phyloP scores from a whole-genome alignment of 208 protist genomes.

The Wallacemonas sp. region DNA sequence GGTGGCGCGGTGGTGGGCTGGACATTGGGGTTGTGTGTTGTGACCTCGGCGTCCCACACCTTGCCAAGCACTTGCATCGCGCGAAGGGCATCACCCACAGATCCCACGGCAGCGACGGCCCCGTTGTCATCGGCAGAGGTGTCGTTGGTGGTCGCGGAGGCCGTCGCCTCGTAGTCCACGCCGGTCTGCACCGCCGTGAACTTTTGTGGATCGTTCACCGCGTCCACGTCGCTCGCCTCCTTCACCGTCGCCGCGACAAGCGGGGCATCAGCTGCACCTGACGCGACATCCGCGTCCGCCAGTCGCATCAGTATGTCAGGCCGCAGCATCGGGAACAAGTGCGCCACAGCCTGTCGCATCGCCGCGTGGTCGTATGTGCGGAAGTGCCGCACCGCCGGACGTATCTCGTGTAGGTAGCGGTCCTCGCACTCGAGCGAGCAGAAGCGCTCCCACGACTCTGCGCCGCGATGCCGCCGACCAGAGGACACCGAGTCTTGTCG shows the following conservation, averaged over 20 bases:
- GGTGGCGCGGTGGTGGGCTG: no score
- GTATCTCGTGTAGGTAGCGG: slow-evolving; percentile 27
- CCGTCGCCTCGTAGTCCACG: not conserved
- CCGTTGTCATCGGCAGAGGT: no score
- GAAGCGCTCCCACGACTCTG: slow-evolving; percentile 47
- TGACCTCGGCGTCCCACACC: slow-evolving; percentile 41
- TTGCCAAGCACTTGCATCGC: slow-evolving; percentile 33
- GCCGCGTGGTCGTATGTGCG: slow-evolving; percentile 33
- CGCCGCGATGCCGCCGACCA: slow-evolving; percentile 20
- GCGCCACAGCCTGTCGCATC: slow-evolving; percentile 37
- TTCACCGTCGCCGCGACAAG: slow-evolving; percentile 9
- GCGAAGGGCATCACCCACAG: slow-evolving; percentile 21
- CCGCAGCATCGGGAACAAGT: slow-evolving; percentile 66
- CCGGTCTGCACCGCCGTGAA: slow-evolving; percentile 10
- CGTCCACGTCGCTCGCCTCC: not conserved
- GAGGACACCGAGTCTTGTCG: no score
- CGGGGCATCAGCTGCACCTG: not conserved
- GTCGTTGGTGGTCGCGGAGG: not conserved
- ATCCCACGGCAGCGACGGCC: not conserved
- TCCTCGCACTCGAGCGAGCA: slow-evolving; percentile 59
- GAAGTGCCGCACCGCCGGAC: slow-evolving; percentile 17
- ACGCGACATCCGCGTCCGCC: slow-evolving; percentile 36
- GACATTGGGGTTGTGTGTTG: no score
- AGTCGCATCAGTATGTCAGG: slow-evolving; percentile 44
- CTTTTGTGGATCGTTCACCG: not conserved